Base-by-base conservation (phyloP, 1,139 yeast genomes). In the Yamadazyma sp. region DNA sequence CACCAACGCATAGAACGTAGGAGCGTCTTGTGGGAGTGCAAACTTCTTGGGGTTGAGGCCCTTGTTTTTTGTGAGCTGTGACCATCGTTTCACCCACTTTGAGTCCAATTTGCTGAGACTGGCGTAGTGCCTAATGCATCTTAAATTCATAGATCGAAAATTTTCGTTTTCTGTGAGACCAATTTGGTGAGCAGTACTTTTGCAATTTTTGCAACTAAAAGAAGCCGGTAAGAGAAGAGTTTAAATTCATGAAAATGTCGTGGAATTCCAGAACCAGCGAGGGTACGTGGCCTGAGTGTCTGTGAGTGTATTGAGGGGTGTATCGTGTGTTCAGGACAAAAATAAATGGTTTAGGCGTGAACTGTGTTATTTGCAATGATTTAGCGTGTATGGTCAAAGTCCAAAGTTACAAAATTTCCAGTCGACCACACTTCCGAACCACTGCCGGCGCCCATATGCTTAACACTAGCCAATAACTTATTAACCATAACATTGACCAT, bases 1-100 rank as follows among this genome's bases (percentile, higher is more conserved):
- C 1, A 95, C 75, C 30, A 90, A 67, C 15, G 86, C 77, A 59
- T 82, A 90, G 56, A 78, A 82, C 21, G 78, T 68, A 18, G 63
- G 60, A 9, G 64, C 58, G 2, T 52, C 42, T 2, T 51, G 35
- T n/a, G 54, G 44, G 2, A 38, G 41, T 15, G 51, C 29, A 14
- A 63, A 56, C 28, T 71, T 70, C 27, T 65, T 61, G 1, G 82
- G 82, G 41, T 76, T 76, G 2, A 73, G 59, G 1, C 63, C 62
- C 33, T 38, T 29, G 21, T 35, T 31, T 53, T 52, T 4, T 67
- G 70, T 16, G 74, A 67, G 9, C 6, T 56, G 45, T 45, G 57
- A 65, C 88, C 88, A 82, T 43, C 53, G 64, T 1, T 52, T 38
- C 3, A 64, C 38, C 88, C 88, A 79, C 56, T 79, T 79, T 9